phyloP scores from a whole-genome alignment of 1,139 yeast genomes.

The Kazachstania sp. region DNA sequence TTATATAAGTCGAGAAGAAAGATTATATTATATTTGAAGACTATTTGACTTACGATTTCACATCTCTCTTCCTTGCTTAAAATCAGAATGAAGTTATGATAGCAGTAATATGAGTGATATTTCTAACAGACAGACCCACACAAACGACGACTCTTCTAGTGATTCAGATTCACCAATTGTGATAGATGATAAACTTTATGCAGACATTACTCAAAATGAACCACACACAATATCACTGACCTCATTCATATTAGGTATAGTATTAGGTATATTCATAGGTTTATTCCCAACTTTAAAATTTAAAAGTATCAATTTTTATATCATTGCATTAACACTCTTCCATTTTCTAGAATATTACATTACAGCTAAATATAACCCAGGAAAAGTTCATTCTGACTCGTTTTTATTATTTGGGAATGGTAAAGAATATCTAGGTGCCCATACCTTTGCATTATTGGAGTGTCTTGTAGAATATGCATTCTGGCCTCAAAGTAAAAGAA shows the following conservation, averaged over 20 bases:
- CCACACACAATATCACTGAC: conserved; percentile 35
- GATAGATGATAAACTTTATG: conserved; percentile 17
- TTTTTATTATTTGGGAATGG: conserved; percentile 65
- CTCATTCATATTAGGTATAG: conserved; percentile 35
- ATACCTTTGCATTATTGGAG: conserved; percentile 45
- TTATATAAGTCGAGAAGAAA: too few species aligned
- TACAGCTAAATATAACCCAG: conserved; percentile 65
- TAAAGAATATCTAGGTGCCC: conserved; percentile 55
- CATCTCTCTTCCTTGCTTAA: too few species aligned
- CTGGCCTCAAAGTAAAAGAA: conserved; percentile 32
- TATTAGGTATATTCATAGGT: conserved; percentile 34
- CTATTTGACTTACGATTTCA: too few species aligned
- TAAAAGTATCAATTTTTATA: conserved; percentile 40
- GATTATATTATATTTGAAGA: too few species aligned
- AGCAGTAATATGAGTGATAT: too few species aligned
- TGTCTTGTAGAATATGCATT: conserved; percentile 34
- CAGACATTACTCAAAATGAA: conserved; percentile 32
- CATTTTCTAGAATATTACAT: conserved; percentile 75
- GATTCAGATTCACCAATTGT: conserved; percentile 12
- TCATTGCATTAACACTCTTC: conserved; percentile 46
- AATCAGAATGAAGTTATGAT: too few species aligned
- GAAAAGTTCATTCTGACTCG: conserved; percentile 62
- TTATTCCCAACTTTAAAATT: conserved; percentile 29
- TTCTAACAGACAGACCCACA: too few species aligned
- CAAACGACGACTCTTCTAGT: not conserved